These are phyloP conservation scores for Penicillium steckii DNA, from an alignment of 495 filamentous ascomycete genomes.

Conservation along the genomic window DNA sequence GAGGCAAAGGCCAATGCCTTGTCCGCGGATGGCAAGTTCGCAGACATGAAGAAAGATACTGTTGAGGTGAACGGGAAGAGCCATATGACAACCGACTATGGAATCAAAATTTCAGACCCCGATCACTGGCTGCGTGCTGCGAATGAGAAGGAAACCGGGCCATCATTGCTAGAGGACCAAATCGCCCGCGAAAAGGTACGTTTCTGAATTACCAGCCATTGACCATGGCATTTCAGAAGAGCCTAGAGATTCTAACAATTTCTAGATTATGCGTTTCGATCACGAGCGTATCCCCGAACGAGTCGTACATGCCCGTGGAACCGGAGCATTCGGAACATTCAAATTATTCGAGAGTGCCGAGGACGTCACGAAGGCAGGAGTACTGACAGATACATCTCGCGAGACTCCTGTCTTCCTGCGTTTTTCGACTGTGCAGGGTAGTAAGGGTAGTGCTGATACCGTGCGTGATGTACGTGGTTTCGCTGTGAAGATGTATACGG, in stretches of 20 bases:
- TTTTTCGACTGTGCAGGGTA: conserved; percentile 82
- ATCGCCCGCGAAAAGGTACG: conserved; percentile 74
- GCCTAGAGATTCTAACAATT: too few species aligned
- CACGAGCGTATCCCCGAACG: conserved; percentile 87
- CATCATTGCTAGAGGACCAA: conserved; percentile 77
- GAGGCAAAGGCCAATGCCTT: conserved; percentile 3
- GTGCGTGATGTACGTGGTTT: conserved; percentile 82
- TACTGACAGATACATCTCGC: conserved; percentile 77
- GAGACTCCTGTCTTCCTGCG: conserved; percentile 78
- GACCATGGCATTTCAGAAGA: too few species aligned
- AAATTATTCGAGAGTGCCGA: conserved; percentile 65
- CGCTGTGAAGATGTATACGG: conserved; percentile 71
- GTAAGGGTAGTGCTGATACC: conserved; percentile 74
- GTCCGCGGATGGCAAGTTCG: conserved; percentile 21
- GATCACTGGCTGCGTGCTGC: conserved; percentile 77
- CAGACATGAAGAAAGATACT: conserved; percentile 34
- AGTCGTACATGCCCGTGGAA: conserved; percentile 84
- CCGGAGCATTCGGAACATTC: conserved; percentile 83
- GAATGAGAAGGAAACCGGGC: conserved; percentile 61
- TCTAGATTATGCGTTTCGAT: conserved; percentile 75
- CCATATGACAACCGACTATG: conserved; percentile 73
- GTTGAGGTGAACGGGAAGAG: conserved; percentile 34
- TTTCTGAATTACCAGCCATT: not conserved
- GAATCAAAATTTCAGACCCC: conserved; percentile 67
- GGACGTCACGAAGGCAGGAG: conserved; percentile 67